Evolutionary conservation across 2,329 filamentous ascomycete genomes (phyloP).

Genomic region (Gaeumannomyces sp.): DNA sequence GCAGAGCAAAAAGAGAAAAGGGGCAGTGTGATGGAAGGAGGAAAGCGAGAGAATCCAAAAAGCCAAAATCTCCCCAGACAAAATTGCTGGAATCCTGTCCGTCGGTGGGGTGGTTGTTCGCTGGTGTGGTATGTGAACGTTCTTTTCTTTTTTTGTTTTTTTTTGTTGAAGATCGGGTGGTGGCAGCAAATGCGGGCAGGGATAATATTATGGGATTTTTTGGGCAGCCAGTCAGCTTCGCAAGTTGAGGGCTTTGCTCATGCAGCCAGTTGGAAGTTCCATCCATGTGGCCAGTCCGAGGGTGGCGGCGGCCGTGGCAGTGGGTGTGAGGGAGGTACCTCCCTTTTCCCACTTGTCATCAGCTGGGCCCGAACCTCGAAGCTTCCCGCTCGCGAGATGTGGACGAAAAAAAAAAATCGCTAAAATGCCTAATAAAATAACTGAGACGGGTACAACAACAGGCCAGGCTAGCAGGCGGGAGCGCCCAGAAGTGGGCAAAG

Average conservation of each 20-base stretch:
- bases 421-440: neutral
- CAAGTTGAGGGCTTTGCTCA: conserved; percentile 6
- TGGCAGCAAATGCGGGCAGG: conserved; percentile 2
- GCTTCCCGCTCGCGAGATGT: neutral
- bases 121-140: conserved; percentile 3
- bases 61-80: neutral
- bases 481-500: conserved; percentile 2
- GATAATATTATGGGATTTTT: conserved; percentile 5
- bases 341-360: conserved; percentile 1
- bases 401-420: neutral
- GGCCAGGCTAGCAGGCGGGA: neutral
- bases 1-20: conserved; percentile 9
- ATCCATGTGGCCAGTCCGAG: neutral
- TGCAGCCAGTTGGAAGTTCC: conserved; percentile 2
- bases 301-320: conserved; percentile 1
- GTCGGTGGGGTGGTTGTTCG: conserved; percentile 1
- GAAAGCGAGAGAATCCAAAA: neutral
- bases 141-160: conserved; percentile 5
- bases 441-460: conserved; percentile 3
- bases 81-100: conserved; percentile 3
- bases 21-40: neutral
- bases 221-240: conserved; percentile 6
- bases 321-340: neutral
- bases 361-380: conserved; percentile 5
- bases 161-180: conserved; percentile 13